Evolutionary conservation across 108 stramenopile species (phyloP).

Genomic region (Asterionellopsis glacialis): DNA sequence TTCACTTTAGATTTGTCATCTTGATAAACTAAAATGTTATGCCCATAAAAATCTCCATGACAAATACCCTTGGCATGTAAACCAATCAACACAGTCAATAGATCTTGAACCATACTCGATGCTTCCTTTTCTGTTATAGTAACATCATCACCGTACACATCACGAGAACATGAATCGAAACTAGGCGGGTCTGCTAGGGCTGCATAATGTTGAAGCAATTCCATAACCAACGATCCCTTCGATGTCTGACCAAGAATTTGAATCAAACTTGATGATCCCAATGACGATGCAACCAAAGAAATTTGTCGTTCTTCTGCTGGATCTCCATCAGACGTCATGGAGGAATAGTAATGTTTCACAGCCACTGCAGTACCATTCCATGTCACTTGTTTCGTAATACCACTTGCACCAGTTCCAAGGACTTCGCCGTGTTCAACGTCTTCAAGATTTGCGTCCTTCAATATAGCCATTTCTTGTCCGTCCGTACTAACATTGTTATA

Average conservation of each 20-base stretch:
- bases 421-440: slow-evolving; percentile 17
- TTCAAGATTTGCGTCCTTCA: slow-evolving; percentile 9
- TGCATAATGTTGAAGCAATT: slow-evolving; percentile 36
- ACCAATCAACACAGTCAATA: slow-evolving; percentile 28
- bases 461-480: background rate
- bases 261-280: slow-evolving; percentile 27
- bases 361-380: slow-evolving; percentile 17
- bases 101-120: slow-evolving; percentile 18
- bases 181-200: slow-evolving; percentile 59
- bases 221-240: slow-evolving; percentile 51
- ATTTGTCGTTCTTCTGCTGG: slow-evolving; percentile 49
- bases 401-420: slow-evolving; percentile 54
- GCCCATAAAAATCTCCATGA: slow-evolving; percentile 72
- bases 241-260: slow-evolving; percentile 42
- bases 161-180: slow-evolving; percentile 53
- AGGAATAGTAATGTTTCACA: slow-evolving; percentile 34
- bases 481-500: background rate
- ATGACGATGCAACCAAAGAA: slow-evolving; percentile 18
- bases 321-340: slow-evolving; percentile 51
- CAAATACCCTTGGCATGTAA: slow-evolving; percentile 46
- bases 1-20: slow-evolving; percentile 20
- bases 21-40: slow-evolving; percentile 51
- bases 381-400: slow-evolving; percentile 32
- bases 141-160: slow-evolving; percentile 37
- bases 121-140: slow-evolving; percentile 9